Conservation (phyloP, 2,329 filamentous ascomycete genomes). For the Neocucurbitaria cava region DNA sequence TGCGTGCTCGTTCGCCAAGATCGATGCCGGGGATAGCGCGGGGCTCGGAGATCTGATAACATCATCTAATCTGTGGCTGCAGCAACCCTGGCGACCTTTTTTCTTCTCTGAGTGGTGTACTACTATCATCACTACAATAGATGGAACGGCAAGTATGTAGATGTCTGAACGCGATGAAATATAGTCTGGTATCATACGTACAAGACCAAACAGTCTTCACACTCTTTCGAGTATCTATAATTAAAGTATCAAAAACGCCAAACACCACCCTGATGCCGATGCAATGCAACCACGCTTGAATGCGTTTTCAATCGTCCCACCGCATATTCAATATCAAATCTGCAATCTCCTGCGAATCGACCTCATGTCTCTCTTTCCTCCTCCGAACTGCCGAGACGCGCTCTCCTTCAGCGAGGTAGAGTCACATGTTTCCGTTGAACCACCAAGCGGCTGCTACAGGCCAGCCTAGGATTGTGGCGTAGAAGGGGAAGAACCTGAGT, state of each 20-base stretch:
- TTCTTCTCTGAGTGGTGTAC: background rate
- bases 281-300: background rate
- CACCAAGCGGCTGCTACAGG: constrained; percentile 35
- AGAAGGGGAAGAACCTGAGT: constrained; percentile 39
- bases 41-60: constrained; percentile 33
- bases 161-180: background rate
- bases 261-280: background rate
- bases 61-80: too few species aligned
- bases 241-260: background rate
- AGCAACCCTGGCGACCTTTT: background rate
- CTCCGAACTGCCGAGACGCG: background rate
- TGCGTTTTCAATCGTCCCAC: constrained; percentile 35
- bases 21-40: constrained; percentile 22
- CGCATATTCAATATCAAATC: constrained; percentile 37
- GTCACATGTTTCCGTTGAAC: constrained; percentile 43
- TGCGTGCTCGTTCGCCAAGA: constrained; percentile 29
- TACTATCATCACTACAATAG: background rate
- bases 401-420: constrained; percentile 23
- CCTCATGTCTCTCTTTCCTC: constrained; percentile 2
- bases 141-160: background rate
- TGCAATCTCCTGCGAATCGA: constrained; percentile 31
- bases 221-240: background rate
- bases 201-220: background rate
- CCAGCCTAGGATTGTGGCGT: constrained; percentile 41
- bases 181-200: background rate